Evolutionary conservation across 345 rosid genomes (phyloP).

Genomic region (Citropsis articulata): DNA sequence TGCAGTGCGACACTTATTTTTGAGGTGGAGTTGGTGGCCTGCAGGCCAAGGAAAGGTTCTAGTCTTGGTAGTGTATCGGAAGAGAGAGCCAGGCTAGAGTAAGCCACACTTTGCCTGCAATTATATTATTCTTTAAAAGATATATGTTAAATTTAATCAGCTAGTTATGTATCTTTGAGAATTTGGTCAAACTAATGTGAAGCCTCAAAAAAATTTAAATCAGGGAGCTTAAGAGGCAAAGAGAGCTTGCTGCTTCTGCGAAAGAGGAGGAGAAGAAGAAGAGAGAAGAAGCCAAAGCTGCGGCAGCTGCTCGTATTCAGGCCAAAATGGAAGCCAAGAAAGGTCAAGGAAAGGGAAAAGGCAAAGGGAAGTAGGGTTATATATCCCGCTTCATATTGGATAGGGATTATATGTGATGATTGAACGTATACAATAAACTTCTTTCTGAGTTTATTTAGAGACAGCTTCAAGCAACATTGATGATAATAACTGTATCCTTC

Average conservation of each 20-base stretch:
- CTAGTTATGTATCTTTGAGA: not conserved
- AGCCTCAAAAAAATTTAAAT: not conserved
- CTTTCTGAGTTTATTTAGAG: not conserved
- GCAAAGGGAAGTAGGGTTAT: constrained; percentile 57
- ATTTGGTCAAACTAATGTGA: not conserved
- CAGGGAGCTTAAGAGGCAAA: constrained; percentile 92
- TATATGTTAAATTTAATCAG: not conserved
- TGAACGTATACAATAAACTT: not conserved
- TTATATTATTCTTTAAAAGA: not conserved
- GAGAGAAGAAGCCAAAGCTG: constrained; percentile 94
- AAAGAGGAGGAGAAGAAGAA: constrained; percentile 86
- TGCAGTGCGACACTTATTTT: constrained; percentile 85
- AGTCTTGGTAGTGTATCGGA: constrained; percentile 64
- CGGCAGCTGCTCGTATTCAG: constrained; percentile 85
- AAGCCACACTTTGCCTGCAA: constrained; percentile 21
- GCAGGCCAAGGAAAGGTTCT: constrained; percentile 81
- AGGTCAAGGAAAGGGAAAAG: constrained; percentile 78
- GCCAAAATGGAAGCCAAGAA: constrained; percentile 89
- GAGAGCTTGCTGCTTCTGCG: constrained; percentile 69
- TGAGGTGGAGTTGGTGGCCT: constrained; percentile 79
- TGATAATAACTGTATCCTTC: not conserved
- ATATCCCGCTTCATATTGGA: too few relatives aligned
- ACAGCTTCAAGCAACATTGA: not conserved
- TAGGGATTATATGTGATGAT: not conserved
- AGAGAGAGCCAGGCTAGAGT: constrained; percentile 93